Base-by-base conservation (phyloP, 2,329 filamentous ascomycete genomes). In the Aspergillus clavatus region DNA sequence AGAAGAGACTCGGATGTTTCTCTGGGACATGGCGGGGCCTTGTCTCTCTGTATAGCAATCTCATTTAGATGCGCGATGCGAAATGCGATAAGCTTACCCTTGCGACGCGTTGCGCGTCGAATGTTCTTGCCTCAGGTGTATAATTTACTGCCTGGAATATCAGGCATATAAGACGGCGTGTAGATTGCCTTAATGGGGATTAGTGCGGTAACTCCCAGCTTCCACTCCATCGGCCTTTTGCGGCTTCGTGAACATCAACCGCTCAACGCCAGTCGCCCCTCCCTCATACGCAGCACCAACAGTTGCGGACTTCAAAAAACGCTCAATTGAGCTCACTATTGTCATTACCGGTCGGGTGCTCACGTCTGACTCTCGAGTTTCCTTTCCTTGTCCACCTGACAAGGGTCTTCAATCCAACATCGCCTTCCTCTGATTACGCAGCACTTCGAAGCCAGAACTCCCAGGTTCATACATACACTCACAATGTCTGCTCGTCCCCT, bases 401-500 rank as follows among this genome's bases (percentile, higher is more conserved):
- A 57, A 49, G 46, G 51, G 52, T 52, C 42, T 7, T 42, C 42
- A 43, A 46, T 38, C 46, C 44, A 53, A 46, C 51, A 52, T 45
- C 47, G 52, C 50, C 53, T 53, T 31, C 50, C 48, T 42, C 46
- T 45, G 24, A 41, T 47, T 40, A 48, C 39, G 33, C 42, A 45
- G 18, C 22, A 16, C 38, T 39, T 29, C 42, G 49, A 43, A 36
- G 44, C 48, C 22, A 46, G 41, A 38, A 18, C 19, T 33, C 29
- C 40, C 41, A 40, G 18, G 24, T 42, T 29, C 39, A 29, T 31
- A 45, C 46, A 53, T 54, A 55, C 55, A 54, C 44, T 53, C 59
- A 63, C 52, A 51, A 72, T 72, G 69, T 59, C 61, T 61, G 60
- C 59, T 53, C 65, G 68, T 45, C 58, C 63, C 47, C 50, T 66